Conservation (phyloP, 345 rosid species). For the Xanthoceras sorbifolium region DNA sequence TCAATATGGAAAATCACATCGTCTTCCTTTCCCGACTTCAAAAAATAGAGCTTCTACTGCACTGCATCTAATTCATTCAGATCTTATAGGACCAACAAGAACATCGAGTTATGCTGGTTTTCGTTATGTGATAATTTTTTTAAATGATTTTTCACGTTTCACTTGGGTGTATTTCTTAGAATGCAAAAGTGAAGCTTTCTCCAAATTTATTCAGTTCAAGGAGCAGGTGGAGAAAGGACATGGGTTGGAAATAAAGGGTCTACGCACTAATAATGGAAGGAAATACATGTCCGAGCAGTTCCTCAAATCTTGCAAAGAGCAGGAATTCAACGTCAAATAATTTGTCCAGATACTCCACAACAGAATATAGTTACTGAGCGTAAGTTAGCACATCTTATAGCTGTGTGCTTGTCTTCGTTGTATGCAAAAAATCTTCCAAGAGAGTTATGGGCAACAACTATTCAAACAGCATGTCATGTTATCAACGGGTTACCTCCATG, state of each 20-base stretch:
- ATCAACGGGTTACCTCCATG: conserved; percentile 12
- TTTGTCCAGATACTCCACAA: too few species aligned
- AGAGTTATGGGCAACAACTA: conserved; percentile 7
- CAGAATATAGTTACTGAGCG: too few species aligned
- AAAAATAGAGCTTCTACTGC: neutral
- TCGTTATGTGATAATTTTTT: conserved; percentile 7
- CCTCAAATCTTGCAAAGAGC: neutral
- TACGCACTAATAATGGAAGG: neutral
- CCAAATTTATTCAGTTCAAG: conserved; percentile 15
- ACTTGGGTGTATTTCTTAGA: conserved; percentile 11
- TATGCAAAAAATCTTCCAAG: conserved; percentile 8
- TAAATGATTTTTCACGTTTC: conserved; percentile 2
- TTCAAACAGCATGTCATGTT: conserved; percentile 9
- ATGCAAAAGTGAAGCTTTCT: conserved; percentile 6
- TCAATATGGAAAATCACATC: conserved; percentile 18
- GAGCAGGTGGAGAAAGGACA: neutral
- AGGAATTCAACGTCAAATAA: too few species aligned
- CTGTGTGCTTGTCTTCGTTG: neutral
- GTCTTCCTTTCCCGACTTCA: conserved; percentile 4
- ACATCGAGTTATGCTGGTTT: neutral
- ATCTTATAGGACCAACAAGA: conserved; percentile 11
- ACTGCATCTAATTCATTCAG: neutral
- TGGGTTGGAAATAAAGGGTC: neutral
- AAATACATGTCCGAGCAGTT: neutral
- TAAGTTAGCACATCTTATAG: too few species aligned